phyloP scores from a whole-genome alignment of 2,329 filamentous ascomycete genomes.

The Aspergillus hortae region DNA sequence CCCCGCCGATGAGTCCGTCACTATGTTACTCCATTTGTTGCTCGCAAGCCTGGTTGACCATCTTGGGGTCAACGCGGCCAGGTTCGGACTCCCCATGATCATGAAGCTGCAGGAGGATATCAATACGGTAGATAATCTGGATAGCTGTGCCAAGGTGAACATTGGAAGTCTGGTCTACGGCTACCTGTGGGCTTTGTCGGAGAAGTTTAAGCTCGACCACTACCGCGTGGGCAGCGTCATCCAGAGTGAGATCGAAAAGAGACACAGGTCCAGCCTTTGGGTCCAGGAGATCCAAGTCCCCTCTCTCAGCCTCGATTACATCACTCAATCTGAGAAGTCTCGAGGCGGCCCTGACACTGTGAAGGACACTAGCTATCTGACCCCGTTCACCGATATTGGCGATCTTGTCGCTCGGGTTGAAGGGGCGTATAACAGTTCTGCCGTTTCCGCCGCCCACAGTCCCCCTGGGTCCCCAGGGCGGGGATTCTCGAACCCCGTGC shows the following conservation, averaged over 20 bases:
- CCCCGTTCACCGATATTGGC: constrained; percentile 68
- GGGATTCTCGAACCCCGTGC: constrained; percentile 58
- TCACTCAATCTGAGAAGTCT: constrained; percentile 51
- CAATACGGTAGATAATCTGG: constrained; percentile 24
- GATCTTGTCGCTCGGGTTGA: constrained; percentile 73
- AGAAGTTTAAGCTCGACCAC: constrained; percentile 72
- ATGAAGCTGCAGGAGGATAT: constrained; percentile 85
- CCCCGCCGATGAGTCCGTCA: constrained; percentile 68
- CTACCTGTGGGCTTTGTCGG: constrained; percentile 77
- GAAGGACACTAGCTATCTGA: constrained; percentile 50
- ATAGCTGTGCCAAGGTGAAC: constrained; percentile 67
- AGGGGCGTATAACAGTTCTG: constrained; percentile 62
- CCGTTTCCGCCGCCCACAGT: constrained; percentile 63
- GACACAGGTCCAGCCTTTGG: constrained; percentile 75
- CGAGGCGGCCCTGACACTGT: constrained; percentile 30
- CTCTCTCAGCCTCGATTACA: constrained; percentile 59
- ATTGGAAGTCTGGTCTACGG: constrained; percentile 82
- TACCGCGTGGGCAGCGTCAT: constrained; percentile 68
- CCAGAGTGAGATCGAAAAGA: constrained; percentile 69
- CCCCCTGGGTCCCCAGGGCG: constrained; percentile 68
- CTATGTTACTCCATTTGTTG: constrained; percentile 73
- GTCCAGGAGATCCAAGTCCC: constrained; percentile 70
- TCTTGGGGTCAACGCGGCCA: constrained; percentile 76
- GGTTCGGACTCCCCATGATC: constrained; percentile 81
- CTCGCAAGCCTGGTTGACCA: constrained; percentile 69